Percentiles rank a stretch among this genome's conserved stretches.
Conservation (phyloP, 306 rosid genomes). For the Acmispon strigosus region DNA sequence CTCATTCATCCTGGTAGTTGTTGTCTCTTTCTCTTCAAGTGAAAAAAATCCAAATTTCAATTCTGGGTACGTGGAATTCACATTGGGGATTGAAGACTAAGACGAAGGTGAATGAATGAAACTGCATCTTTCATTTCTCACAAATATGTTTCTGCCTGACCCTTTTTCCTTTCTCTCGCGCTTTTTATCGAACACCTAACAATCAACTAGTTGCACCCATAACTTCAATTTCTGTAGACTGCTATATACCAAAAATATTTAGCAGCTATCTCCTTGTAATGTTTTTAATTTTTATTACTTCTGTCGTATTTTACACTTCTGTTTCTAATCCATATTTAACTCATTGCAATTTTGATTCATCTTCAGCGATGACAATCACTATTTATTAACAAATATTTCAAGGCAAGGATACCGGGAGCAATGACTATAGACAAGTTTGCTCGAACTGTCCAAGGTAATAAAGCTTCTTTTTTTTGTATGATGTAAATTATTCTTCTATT, state of each 20-base stretch:
- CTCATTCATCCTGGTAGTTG: too few relatives aligned
- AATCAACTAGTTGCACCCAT: not conserved
- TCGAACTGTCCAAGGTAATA: constrained; percentile 6
- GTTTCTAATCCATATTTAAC: not conserved
- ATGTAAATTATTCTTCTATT: not conserved
- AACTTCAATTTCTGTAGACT: too few relatives aligned
- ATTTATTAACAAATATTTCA: not conserved
- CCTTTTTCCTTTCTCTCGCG: not conserved
- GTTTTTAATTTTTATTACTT: too few relatives aligned
- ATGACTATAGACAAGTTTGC: constrained; percentile 2
- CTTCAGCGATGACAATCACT: not conserved
- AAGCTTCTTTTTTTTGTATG: not conserved
- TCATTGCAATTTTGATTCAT: not conserved
- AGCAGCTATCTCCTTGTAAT: too few relatives aligned
- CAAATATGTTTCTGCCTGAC: too few relatives aligned
- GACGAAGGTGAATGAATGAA: too few relatives aligned
- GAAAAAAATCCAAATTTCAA: too few relatives aligned
- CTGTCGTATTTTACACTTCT: too few relatives aligned
- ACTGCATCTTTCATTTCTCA: not conserved
- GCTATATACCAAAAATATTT: too few relatives aligned
- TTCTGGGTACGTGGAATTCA: too few relatives aligned
- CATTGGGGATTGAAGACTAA: too few relatives aligned
- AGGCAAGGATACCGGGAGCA: constrained; percentile 6
- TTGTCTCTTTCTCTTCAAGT: too few relatives aligned
- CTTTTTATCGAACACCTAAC: not conserved